A percentile compares a stretch with the other conserved stretches of the same genome.
Conservation (phyloP, 331 rosid species). For the Cydonia oblonga region DNA sequence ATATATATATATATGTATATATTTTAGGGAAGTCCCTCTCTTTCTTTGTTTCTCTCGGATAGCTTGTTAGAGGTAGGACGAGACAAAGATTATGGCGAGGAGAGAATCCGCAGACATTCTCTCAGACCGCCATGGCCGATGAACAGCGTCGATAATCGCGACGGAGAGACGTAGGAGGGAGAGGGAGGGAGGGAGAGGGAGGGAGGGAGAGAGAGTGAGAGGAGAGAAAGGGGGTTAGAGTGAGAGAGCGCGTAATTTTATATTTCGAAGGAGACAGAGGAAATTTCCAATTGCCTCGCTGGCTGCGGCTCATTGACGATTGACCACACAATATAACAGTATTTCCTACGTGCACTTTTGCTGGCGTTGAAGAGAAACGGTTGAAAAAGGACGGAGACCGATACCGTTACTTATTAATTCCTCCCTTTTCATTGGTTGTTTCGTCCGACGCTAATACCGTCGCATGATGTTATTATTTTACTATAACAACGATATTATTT, state of each 20-base stretch:
- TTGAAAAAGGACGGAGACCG: constrained; percentile 1
- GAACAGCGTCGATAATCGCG: neutral
- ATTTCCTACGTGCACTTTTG: neutral
- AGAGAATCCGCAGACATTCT: neutral
- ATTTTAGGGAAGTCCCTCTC: neutral
- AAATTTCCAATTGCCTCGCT: neutral
- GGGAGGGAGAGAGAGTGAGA: neutral
- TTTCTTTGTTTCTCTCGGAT: neutral
- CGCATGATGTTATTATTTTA: too few species aligned
- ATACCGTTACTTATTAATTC: neutral
- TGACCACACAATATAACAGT: constrained; percentile 8
- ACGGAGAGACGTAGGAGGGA: neutral
- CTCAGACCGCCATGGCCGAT: constrained; percentile 23
- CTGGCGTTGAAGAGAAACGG: neutral
- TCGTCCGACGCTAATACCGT: too few species aligned
- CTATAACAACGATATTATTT: too few species aligned
- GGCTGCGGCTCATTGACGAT: constrained; percentile 15
- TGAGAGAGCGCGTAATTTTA: constrained; percentile 25
- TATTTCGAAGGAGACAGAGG: constrained; percentile 18
- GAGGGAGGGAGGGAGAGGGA: neutral
- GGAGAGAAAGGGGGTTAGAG: neutral
- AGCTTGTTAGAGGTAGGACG: neutral
- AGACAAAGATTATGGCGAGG: neutral
- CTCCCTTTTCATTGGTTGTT: too few species aligned
- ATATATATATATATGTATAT: neutral